Evolutionary conservation across 257 asterid genomes (phyloP).

Genomic region (Mitragyna speciosa): DNA sequence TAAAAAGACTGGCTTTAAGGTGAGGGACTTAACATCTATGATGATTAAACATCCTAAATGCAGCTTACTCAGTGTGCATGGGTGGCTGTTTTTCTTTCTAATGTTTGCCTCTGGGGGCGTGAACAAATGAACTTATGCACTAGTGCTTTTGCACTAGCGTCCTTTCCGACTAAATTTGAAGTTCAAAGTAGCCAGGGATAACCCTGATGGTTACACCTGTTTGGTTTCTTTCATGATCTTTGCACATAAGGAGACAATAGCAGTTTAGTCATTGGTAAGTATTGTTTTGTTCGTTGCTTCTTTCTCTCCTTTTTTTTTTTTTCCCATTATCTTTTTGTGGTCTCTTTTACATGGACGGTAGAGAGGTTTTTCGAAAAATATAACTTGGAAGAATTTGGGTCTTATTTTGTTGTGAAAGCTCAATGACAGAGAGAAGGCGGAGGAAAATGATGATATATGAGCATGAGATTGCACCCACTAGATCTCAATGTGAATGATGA

Average conservation of each 20-base stretch:
- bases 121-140: too few relatives aligned
- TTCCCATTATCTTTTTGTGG: too few relatives aligned
- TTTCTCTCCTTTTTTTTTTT: neutral
- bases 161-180: neutral
- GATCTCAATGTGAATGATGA: neutral
- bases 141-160: neutral
- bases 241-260: neutral
- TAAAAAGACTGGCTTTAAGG: conserved; percentile 77
- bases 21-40: conserved; percentile 21
- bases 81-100: neutral
- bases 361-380: neutral
- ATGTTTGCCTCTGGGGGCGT: neutral
- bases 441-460: neutral
- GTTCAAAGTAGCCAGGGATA: neutral
- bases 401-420: neutral
- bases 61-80: neutral
- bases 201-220: neutral
- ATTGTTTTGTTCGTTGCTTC: neutral
- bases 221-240: neutral
- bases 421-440: neutral
- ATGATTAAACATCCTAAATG: neutral
- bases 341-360: neutral
- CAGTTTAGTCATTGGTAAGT: neutral
- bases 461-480: too few relatives aligned
- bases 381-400: neutral